Conservation (phyloP, 805 yeast species). For the Saturnispora sanitii region DNA sequence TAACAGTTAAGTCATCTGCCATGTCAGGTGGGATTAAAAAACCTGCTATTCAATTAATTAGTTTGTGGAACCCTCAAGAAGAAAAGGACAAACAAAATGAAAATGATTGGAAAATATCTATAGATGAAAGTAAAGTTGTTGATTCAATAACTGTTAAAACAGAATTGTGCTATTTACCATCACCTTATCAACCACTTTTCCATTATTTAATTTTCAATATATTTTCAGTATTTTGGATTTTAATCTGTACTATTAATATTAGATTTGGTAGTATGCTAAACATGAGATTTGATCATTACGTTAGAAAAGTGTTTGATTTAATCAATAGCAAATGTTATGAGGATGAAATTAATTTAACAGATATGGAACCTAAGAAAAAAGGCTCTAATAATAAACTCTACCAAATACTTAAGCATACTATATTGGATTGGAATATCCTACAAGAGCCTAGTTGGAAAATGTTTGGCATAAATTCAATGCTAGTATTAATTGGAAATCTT, state of each 20-base stretch:
- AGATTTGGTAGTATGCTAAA: constrained; percentile 9
- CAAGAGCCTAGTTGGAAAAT: constrained; percentile 8
- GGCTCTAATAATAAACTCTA: background rate
- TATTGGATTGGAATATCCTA: constrained; percentile 20
- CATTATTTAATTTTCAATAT: constrained; percentile 14
- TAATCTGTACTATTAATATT: constrained; percentile 15
- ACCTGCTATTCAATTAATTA: constrained; percentile 82
- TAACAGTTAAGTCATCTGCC: constrained; percentile 80
- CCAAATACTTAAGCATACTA: background rate
- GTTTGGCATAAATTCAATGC: constrained; percentile 11
- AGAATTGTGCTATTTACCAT: constrained; percentile 25
- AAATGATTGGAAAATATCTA: constrained; percentile 1
- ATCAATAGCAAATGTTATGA: background rate
- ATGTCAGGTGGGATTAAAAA: constrained; percentile 84
- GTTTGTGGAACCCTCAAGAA: constrained; percentile 36
- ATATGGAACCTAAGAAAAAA: constrained; percentile 8
- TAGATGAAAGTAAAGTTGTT: constrained; percentile 17
- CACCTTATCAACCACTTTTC: constrained; percentile 18
- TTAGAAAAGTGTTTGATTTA: background rate
- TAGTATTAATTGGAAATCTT: constrained; percentile 6
- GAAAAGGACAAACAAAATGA: constrained; percentile 1
- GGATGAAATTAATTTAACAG: constrained; percentile 4
- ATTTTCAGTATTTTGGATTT: constrained; percentile 14
- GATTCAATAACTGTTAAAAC: constrained; percentile 22
- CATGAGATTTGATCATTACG: background rate